These are phyloP conservation scores for Flaveria trinervia DNA, from an alignment of 129 eudicot species.

Conservation along the genomic window DNA sequence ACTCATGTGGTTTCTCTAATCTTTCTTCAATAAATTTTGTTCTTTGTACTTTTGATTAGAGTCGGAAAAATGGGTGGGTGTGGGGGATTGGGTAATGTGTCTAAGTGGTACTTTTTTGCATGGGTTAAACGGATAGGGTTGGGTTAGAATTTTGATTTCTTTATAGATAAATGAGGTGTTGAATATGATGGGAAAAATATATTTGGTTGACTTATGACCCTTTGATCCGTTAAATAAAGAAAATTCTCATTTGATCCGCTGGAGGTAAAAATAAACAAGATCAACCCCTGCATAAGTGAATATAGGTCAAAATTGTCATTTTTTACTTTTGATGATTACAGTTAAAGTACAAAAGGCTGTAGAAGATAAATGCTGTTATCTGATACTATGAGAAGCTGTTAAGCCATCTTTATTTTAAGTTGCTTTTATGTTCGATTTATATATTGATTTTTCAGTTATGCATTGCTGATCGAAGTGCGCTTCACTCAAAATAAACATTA, in stretches of 20 bases:
- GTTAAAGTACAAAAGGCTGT: neutral
- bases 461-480: neutral
- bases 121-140: neutral
- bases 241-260: neutral
- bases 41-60: slow-evolving; percentile 15
- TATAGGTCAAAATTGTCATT: neutral
- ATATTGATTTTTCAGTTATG: neutral
- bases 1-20: slow-evolving; percentile 17
- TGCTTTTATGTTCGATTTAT: neutral
- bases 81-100: neutral
- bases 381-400: slow-evolving; percentile 6
- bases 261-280: neutral
- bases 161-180: neutral
- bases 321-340: neutral
- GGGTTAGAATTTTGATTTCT: neutral
- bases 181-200: neutral
- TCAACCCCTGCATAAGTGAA: neutral
- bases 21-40: neutral
- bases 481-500: neutral
- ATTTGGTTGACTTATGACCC: neutral
- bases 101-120: neutral
- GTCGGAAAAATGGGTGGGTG: neutral
- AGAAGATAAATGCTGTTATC: neutral
- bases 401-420: neutral
- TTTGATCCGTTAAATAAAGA: neutral